Evolutionary conservation across 805 yeast species (phyloP).

Genomic region (Brettanomyces sp.): DNA sequence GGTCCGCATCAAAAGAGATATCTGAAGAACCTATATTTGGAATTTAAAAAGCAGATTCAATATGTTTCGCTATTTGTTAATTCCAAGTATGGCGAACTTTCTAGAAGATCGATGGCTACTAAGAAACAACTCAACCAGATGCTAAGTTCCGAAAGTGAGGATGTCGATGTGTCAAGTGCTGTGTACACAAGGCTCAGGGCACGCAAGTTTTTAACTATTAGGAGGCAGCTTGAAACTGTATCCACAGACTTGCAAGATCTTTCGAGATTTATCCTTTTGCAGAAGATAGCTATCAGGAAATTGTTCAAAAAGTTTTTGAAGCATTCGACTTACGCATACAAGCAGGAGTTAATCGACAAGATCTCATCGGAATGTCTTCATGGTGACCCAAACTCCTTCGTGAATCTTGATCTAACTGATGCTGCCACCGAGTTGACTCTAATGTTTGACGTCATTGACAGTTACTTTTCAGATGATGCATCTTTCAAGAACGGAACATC

Average conservation of each 20-base stretch:
- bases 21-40: slow-evolving; percentile 27
- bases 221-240: slow-evolving; percentile 32
- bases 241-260: slow-evolving; percentile 51
- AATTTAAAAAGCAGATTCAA: slow-evolving; percentile 52
- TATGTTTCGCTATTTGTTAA: slow-evolving; percentile 52
- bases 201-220: slow-evolving; percentile 16
- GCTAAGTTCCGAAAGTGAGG: slow-evolving; percentile 4
- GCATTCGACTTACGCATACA: slow-evolving; percentile 28
- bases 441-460: slow-evolving; percentile 38
- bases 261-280: slow-evolving; percentile 63
- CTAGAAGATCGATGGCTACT: slow-evolving; percentile 30
- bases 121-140: slow-evolving; percentile 20
- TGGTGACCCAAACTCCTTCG: slow-evolving; percentile 44
- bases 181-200: slow-evolving; percentile 13
- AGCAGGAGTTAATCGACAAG: slow-evolving; percentile 25
- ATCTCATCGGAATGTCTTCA: slow-evolving; percentile 20
- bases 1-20: slow-evolving; percentile 13
- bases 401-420: slow-evolving; percentile 49
- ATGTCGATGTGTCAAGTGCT: slow-evolving; percentile 2
- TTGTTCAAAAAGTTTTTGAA: slow-evolving; percentile 60
- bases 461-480: slow-evolving; percentile 8
- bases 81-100: slow-evolving; percentile 63
- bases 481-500: background rate
- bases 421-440: slow-evolving; percentile 52
- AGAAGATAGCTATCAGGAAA: slow-evolving; percentile 65